Evolutionary conservation across 2,329 filamentous ascomycete species (phyloP).

Genomic region (Leptographium wingfieldii): DNA sequence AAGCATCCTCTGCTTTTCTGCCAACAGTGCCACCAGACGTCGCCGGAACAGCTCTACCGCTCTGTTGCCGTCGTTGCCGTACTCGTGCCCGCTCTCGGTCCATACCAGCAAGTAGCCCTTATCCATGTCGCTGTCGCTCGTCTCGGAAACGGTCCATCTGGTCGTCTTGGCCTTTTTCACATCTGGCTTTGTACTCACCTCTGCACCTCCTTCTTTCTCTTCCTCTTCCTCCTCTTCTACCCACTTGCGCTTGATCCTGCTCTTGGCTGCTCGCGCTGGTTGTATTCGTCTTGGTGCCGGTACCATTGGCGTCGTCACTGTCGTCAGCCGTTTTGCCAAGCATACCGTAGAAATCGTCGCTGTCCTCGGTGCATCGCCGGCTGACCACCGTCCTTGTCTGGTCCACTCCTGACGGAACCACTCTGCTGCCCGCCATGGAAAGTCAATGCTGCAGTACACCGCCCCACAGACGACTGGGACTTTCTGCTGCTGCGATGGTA

Average conservation of each 20-base stretch:
- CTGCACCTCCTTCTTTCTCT: neutral
- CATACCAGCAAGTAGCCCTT: neutral
- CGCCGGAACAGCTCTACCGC: neutral
- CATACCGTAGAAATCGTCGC: too few species aligned
- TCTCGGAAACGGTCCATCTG: neutral
- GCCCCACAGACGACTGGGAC: neutral
- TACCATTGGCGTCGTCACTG: too few species aligned
- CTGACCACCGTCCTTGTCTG: neutral
- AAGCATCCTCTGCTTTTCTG: neutral
- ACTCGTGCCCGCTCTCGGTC: neutral
- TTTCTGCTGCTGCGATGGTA: neutral
- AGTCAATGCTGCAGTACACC: constrained; percentile 3
- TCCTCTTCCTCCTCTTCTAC: neutral
- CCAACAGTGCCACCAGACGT: neutral
- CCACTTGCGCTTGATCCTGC: neutral
- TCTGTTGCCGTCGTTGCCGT: neutral
- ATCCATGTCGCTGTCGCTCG: neutral
- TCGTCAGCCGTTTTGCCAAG: too few species aligned
- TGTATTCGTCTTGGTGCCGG: constrained; percentile 1
- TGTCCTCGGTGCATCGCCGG: too few species aligned
- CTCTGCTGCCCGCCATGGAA: neutral
- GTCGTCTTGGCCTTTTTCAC: too few species aligned
- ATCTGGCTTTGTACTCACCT: neutral
- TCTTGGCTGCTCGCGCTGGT: constrained; percentile 3
- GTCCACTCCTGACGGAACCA: constrained; percentile 3